Conservation (phyloP, 2,329 filamentous ascomycete species). For the Aspergillus novoparasiticus region DNA sequence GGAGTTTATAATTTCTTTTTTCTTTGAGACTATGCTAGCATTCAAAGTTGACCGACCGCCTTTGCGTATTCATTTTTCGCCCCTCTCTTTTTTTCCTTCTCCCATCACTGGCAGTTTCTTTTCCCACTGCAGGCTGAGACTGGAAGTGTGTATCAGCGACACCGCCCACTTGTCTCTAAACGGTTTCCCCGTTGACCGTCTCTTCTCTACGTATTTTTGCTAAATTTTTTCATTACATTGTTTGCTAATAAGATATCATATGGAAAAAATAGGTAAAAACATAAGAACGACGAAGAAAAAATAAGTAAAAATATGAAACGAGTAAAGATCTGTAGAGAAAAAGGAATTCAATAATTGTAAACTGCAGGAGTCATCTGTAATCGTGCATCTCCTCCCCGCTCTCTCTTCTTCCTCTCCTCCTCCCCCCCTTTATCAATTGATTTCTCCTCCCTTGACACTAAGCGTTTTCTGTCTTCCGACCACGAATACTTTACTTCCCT, state of each 20-base stretch:
- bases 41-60: neutral
- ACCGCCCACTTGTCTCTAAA: neutral
- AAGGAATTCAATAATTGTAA: neutral
- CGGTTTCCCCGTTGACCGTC: neutral
- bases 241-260: neutral
- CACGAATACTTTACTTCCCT: conserved; percentile 7
- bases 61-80: neutral
- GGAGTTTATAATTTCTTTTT: neutral
- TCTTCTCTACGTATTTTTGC: conserved; percentile 2
- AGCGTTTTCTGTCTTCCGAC: conserved; percentile 8
- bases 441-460: conserved; percentile 12
- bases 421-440: conserved; percentile 23
- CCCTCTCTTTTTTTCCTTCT: neutral
- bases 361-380: neutral
- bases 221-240: neutral
- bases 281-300: neutral
- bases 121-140: neutral
- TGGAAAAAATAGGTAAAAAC: neutral
- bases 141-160: neutral
- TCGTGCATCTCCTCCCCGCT: conserved; percentile 17
- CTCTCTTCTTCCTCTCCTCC: neutral
- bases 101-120: neutral
- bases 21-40: neutral
- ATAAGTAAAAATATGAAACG: neutral
- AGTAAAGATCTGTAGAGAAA: neutral